A percentile compares a stretch with the other conserved stretches of the same genome.
These are phyloP conservation scores for Xylaria longipes DNA, from an alignment of 495 filamentous ascomycete genomes.

Conservation along the genomic window DNA sequence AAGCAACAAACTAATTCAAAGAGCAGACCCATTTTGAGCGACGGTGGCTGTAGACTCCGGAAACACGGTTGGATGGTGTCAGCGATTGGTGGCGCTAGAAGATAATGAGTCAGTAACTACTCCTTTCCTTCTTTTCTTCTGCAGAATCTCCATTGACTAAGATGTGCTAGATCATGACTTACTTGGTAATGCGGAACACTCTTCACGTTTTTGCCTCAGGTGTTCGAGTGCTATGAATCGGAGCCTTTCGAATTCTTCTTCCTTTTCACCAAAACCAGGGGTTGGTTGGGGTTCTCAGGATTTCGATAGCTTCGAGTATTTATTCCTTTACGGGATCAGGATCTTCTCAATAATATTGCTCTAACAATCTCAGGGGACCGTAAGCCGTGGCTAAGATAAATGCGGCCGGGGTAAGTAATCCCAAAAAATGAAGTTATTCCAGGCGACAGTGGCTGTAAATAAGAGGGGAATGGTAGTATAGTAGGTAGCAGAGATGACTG, in stretches of 20 bases:
- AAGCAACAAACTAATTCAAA: background rate
- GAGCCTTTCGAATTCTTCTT: too few species aligned
- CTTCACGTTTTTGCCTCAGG: too few species aligned
- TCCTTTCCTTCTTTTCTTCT: background rate
- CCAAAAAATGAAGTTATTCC: background rate
- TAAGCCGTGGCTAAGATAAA: background rate
- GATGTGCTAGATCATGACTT: background rate
- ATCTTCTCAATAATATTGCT: background rate
- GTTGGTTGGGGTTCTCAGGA: too few species aligned
- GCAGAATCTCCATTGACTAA: background rate
- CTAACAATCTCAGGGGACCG: background rate
- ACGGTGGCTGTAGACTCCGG: background rate
- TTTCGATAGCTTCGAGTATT: too few species aligned
- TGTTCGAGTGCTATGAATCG: too few species aligned
- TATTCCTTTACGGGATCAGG: too few species aligned
- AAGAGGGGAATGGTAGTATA: background rate
- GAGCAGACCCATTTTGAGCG: background rate
- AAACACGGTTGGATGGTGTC: background rate
- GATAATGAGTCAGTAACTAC: background rate
- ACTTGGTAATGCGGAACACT: background rate
- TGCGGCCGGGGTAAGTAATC: background rate
- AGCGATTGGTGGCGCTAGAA: background rate
- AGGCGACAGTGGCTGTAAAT: background rate
- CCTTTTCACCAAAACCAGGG: too few species aligned
- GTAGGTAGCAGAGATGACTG: background rate